Conservation (phyloP, 805 yeast genomes). For the Candida jianshihensis region DNA sequence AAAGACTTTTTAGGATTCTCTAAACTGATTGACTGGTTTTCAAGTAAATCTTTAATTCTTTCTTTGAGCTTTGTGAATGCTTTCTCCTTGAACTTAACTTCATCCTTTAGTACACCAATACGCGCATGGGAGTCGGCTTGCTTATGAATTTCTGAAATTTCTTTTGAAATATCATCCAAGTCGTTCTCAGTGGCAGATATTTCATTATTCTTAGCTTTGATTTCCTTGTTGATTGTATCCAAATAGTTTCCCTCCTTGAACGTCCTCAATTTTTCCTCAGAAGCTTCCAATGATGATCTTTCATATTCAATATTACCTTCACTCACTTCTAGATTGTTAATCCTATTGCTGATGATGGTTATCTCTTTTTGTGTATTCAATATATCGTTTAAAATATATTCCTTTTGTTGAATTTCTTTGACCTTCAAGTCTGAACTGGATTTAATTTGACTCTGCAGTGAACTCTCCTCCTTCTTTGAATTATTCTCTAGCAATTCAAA, state of each 20-base stretch:
- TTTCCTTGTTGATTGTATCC: constrained; percentile 25
- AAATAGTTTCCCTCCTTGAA: constrained; percentile 25
- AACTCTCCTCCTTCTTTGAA: constrained; percentile 11
- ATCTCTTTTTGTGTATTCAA: constrained; percentile 29
- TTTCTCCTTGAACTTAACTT: constrained; percentile 25
- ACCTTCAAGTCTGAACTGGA: constrained; percentile 26
- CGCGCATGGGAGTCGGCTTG: constrained; percentile 56
- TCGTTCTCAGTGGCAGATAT: constrained; percentile 33
- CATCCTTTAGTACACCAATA: constrained; percentile 37
- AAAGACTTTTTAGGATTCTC: constrained; percentile 12
- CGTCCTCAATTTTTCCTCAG: constrained; percentile 28
- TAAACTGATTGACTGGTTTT: constrained; percentile 10
- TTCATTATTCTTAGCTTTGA: constrained; percentile 31
- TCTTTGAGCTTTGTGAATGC: constrained; percentile 25
- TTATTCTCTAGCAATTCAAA: constrained; percentile 8
- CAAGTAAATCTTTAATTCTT: constrained; percentile 19
- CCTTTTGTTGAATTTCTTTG: constrained; percentile 36
- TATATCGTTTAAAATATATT: constrained; percentile 37
- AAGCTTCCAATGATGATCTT: constrained; percentile 32
- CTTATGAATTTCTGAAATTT: constrained; percentile 44
- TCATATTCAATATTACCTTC: constrained; percentile 43
- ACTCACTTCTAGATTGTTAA: constrained; percentile 32
- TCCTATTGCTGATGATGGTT: constrained; percentile 28
- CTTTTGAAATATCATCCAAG: constrained; percentile 46
- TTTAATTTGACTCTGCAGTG: constrained; percentile 11